phyloP scores from a whole-genome alignment of 2,329 filamentous ascomycete genomes.

The Ophiognomonia clavigignenti-juglandacearum region DNA sequence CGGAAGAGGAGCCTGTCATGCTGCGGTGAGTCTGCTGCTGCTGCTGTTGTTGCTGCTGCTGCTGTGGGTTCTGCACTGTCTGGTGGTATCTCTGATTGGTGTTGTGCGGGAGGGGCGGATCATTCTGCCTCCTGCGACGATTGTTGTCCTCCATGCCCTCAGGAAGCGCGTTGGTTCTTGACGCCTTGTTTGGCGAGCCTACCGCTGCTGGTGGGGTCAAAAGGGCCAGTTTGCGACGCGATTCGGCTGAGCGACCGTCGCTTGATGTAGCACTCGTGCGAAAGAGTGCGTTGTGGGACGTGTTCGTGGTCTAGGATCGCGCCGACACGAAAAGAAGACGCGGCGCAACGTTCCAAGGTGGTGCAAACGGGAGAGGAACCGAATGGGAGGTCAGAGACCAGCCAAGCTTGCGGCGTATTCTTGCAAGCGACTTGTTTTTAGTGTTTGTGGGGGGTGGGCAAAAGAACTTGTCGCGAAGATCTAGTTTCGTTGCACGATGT shows the following conservation, averaged over 20 bases:
- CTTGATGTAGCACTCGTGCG: constrained; percentile 6
- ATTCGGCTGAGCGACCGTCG: constrained; percentile 28
- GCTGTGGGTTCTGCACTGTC: constrained; percentile 43
- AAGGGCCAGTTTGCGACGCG: constrained; percentile 56
- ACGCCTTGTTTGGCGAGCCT: constrained; percentile 53
- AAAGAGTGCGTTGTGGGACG: constrained; percentile 6
- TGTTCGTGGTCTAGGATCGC: constrained; percentile 6
- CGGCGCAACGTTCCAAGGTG: constrained; percentile 11
- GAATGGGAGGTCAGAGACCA: constrained; percentile 8
- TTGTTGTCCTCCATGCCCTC: constrained; percentile 75
- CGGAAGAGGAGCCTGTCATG: constrained; percentile 40
- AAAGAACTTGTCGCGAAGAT: constrained; percentile 4
- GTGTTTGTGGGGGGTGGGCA: constrained; percentile 1
- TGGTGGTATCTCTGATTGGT: constrained; percentile 46
- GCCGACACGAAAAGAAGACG: constrained; percentile 8
- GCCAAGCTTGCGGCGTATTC: constrained; percentile 11
- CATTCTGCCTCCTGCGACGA: constrained; percentile 63
- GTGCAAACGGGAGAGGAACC: constrained; percentile 12
- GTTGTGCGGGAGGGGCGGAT: constrained; percentile 65
- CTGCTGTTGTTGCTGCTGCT: constrained; percentile 40
- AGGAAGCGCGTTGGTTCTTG: constrained; percentile 43
- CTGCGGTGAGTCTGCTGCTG: constrained; percentile 42
- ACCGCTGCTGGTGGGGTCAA: constrained; percentile 57
- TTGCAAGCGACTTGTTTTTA: constrained; percentile 2
- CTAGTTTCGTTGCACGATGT: constrained; percentile 12